Percentiles rank a stretch among this genome's conserved stretches.
Conservation (phyloP, 2,329 filamentous ascomycete species). For the Fusarium nygamai region DNA sequence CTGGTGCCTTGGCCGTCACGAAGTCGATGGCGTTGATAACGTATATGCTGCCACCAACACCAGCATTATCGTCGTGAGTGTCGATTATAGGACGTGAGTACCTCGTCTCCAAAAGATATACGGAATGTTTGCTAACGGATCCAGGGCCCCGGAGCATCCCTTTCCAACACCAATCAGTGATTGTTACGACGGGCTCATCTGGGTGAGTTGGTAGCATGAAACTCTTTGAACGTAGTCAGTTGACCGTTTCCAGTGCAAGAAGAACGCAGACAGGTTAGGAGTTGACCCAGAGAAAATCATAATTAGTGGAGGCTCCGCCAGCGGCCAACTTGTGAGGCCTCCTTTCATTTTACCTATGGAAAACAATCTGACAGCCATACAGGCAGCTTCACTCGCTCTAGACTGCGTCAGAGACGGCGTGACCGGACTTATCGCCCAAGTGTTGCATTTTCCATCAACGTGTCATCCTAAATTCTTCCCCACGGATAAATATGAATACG, state of each 20-base stretch:
- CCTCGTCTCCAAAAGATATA: fast-evolving
- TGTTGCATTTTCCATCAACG: slow-evolving; percentile 27
- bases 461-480: slow-evolving; percentile 43
- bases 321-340: slow-evolving; percentile 26
- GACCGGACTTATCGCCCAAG: slow-evolving; percentile 35
- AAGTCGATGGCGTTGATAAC: slow-evolving; percentile 39
- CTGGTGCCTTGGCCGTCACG: slow-evolving; percentile 38
- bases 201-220: slow-evolving; percentile 19
- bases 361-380: background rate
- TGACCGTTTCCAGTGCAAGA: slow-evolving; percentile 29
- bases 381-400: slow-evolving; percentile 34
- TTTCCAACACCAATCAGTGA: slow-evolving; percentile 37
- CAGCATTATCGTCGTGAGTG: slow-evolving; percentile 37
- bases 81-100: slow-evolving; percentile 36
- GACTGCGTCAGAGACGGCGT: slow-evolving; percentile 14
- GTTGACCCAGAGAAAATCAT: slow-evolving; percentile 35
- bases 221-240: background rate
- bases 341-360: background rate
- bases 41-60: slow-evolving; percentile 26
- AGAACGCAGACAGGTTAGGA: slow-evolving; percentile 22
- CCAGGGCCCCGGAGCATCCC: slow-evolving; percentile 35
- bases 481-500: slow-evolving; percentile 33
- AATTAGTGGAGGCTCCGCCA: slow-evolving; percentile 35
- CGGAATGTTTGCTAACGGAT: background rate
- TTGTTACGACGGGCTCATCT: slow-evolving; percentile 37